These are phyloP conservation scores for Boletus reticulatus DNA, from an alignment of 768 basidiomycete genomes.

Conservation along the genomic window DNA sequence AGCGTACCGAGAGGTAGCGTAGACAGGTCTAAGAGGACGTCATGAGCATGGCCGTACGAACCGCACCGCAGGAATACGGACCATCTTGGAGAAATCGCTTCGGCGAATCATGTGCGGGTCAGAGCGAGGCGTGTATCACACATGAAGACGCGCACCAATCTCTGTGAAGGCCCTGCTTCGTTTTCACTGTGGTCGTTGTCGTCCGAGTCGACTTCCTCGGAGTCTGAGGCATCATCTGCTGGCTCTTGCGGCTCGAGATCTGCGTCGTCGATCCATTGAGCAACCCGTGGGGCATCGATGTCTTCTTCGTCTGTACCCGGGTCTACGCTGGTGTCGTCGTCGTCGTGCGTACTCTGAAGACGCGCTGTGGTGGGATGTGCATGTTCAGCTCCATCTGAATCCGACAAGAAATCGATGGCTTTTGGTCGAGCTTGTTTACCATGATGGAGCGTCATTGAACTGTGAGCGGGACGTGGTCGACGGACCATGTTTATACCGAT, in stretches of 20 bases:
- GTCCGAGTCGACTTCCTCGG: slow-evolving; percentile 7
- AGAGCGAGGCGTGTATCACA: not conserved
- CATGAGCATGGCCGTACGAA: slow-evolving; percentile 6
- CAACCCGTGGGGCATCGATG: slow-evolving; percentile 52
- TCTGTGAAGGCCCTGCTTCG: slow-evolving; percentile 11
- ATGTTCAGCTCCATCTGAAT: not conserved
- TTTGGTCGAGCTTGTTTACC: slow-evolving; percentile 14
- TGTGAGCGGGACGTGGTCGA: slow-evolving; percentile 2
- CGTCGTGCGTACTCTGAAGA: not conserved
- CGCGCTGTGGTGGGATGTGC: not conserved
- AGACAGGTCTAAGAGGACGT: slow-evolving; percentile 46
- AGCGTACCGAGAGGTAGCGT: slow-evolving; percentile 62
- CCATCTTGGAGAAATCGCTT: slow-evolving; percentile 32
- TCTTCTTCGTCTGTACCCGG: not conserved
- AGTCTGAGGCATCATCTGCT: slow-evolving; percentile 5
- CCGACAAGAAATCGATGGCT: slow-evolving; percentile 16
- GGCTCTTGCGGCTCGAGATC: slow-evolving; percentile 29
- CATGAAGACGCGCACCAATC: slow-evolving; percentile 11
- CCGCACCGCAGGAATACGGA: not conserved
- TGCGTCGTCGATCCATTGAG: slow-evolving; percentile 58
- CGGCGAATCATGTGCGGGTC: not conserved
- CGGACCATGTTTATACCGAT: slow-evolving; percentile 6
- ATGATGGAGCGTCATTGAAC: not conserved
- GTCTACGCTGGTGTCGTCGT: slow-evolving; percentile 29
- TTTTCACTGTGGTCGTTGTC: not conserved